phyloP scores from a whole-genome alignment of 164 flowering plant species.

The Sedum album region DNA sequence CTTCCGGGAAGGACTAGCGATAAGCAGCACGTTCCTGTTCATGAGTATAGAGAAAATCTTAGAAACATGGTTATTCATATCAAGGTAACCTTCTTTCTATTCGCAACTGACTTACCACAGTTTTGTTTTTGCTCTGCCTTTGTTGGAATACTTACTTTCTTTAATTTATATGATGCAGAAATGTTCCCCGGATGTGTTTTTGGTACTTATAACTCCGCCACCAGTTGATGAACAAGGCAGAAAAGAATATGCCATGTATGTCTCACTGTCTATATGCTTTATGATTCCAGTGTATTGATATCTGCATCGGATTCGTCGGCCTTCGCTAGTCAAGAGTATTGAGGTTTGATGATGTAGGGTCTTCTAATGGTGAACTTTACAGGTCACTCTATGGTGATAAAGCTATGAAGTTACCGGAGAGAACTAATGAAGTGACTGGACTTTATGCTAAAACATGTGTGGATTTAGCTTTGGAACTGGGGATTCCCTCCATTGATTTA shows the following conservation, averaged over 20 bases:
- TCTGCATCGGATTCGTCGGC: no score
- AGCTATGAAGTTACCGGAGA: constrained; percentile 52
- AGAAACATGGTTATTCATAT: constrained; percentile 58
- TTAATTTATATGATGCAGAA: constrained; percentile 45
- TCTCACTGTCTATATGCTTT: neutral
- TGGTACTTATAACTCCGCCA: constrained; percentile 76
- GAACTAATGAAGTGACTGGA: constrained; percentile 73
- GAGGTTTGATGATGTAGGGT: no score
- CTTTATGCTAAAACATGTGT: constrained; percentile 60
- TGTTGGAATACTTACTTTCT: no score
- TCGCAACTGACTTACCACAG: no score
- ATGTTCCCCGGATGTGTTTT: constrained; percentile 41
- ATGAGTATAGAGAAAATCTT: constrained; percentile 74
- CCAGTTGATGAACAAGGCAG: constrained; percentile 73
- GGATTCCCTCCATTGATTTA: constrained; percentile 41
- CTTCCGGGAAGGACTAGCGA: constrained; percentile 54
- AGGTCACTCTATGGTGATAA: constrained; percentile 66
- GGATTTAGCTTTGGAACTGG: constrained; percentile 57
- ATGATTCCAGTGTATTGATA: no score
- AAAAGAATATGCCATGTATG: constrained; percentile 45
- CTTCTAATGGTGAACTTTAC: no score
- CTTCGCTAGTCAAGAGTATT: neutral
- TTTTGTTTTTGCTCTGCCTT: no score
- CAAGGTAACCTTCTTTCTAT: constrained; percentile 60
- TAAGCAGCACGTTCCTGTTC: constrained; percentile 73